Base-by-base conservation (phyloP, 2,329 filamentous ascomycete species). In the Aspergillus arachidicola region DNA sequence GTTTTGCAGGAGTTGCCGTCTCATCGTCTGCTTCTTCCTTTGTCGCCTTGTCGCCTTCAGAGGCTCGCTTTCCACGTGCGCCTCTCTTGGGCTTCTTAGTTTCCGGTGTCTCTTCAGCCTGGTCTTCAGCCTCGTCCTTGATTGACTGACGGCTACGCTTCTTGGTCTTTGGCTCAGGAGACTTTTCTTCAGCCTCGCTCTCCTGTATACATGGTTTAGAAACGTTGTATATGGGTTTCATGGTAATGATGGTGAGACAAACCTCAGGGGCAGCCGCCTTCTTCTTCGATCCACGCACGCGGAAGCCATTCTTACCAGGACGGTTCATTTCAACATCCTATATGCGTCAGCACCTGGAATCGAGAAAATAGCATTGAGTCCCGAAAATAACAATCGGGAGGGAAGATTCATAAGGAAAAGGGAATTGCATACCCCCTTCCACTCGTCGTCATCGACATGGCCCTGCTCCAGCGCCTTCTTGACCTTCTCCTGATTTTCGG, bases 371-470 rank as follows among this genome's bases (percentile, higher is more conserved):
- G 14, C 28, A 28, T 3, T n/a, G 45, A 59, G 6, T 38, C 57
- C 11, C 45, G 14, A 30, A n/a, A 54, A 26, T 3, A 48, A 32
- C 14, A 46, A 50, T 3, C 58, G 48, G 2, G 2, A 11, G 19
- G 61, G 28, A 6, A 32, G 10, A 32, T n/a, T 16, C 34, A 53
- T 34, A 59, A 57, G 2, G 48, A 28, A 34, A 34, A 26, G 28
- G 30, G 34, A 66, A 48, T 32, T 59, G 36, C 91, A 80, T 85
- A 96, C 93, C 14, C 93, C 93, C 38, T 90, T 94, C 88, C 93
- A 97, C 70, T 97, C 94, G 58, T 92, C 89, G 48, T 92, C 85
- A 69, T 91, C 90, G 70, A 98, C 90, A 71, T 95, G 91, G 28
- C 92, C 93, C 74, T 94, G 85, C 63, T 85, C 83, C 28, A 97